Base-by-base conservation (phyloP, 345 rosid genomes). In the Anacardium occidentale region DNA sequence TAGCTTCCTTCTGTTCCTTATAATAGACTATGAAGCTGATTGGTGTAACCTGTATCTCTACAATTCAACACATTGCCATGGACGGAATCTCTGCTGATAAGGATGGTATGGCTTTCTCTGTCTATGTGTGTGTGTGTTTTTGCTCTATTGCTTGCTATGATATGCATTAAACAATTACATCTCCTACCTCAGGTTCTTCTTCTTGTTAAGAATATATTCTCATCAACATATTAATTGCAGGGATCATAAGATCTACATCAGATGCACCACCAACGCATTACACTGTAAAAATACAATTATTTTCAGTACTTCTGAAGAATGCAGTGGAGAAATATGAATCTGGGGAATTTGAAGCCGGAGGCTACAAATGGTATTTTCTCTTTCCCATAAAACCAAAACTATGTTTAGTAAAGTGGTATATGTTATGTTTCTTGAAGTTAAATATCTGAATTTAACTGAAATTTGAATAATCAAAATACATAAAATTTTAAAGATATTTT, bases 301-400 rank as follows among this genome's bases (percentile, higher is more conserved):
- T 80, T 74, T 88, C 91, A 37, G 66, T 76, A 70, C 84, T 86
- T 40, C 10, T 77, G 44, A 84, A 84, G 73, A 77, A 74, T 80
- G 68, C 71, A 24, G 56, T 80, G 45, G 87, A 83, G 37, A 87
- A 82, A 66, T 89, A 88, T 55, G 97, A 89, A 81, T 82, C 93
- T 2, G 84, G 72, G 45, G 76, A 70, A 72, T 89, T 91, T 77
- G 85, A 84, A 79, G 94, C 94, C 12, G 83, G 88, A 62, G 94
- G 94, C 73, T 86, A 80, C 82, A 85, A 83, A 82, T 91, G 97
- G 94, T 88, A 78, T 82, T 76, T 54, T 42, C 69, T 48, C 24
- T 52, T 42, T 15, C 1, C 52, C 37, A 5, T 51, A 32, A 50
- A 51, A 24, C 59, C 44, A 12, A 25, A 14, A 12, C 13, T 13